Evolutionary conservation across 2,329 filamentous ascomycete genomes (phyloP).

Genomic region (Nemania sp.): DNA sequence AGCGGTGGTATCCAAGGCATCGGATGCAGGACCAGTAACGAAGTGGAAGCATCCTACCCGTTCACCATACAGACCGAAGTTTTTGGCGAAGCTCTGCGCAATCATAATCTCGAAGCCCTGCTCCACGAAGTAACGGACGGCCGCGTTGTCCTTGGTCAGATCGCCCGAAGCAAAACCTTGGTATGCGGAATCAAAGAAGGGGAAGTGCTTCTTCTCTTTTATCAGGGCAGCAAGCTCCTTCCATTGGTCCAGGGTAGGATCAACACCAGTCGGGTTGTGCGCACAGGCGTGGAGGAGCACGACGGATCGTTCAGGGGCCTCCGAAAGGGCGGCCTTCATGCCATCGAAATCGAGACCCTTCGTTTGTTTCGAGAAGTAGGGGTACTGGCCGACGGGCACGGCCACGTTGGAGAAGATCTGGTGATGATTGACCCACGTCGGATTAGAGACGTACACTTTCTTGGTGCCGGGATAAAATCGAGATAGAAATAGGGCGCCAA

Average conservation of each 20-base stretch:
- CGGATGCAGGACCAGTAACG: constrained; percentile 72
- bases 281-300: constrained; percentile 94
- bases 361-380: constrained; percentile 88
- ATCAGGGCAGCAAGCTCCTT: constrained; percentile 81
- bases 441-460: constrained; percentile 87
- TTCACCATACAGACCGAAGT: constrained; percentile 96
- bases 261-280: constrained; percentile 97
- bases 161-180: constrained; percentile 96
- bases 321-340: constrained; percentile 72
- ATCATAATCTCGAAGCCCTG: constrained; percentile 88
- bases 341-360: constrained; percentile 91
- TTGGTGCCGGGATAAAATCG: constrained; percentile 82
- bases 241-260: constrained; percentile 94
- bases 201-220: constrained; percentile 80
- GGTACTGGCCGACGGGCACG: constrained; percentile 78
- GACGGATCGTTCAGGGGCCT: constrained; percentile 77
- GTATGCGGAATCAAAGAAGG: constrained; percentile 98
- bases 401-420: constrained; percentile 95
- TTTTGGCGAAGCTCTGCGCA: constrained; percentile 96
- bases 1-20: constrained; percentile 61
- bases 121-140: constrained; percentile 92
- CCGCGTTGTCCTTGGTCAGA: constrained; percentile 80
- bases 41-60: constrained; percentile 96
- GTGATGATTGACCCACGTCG: constrained; percentile 98
- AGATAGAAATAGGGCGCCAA: constrained; percentile 90